Evolutionary conservation across 2,329 filamentous ascomycete genomes (phyloP).

Genomic region (Sporothrix luriei): DNA sequence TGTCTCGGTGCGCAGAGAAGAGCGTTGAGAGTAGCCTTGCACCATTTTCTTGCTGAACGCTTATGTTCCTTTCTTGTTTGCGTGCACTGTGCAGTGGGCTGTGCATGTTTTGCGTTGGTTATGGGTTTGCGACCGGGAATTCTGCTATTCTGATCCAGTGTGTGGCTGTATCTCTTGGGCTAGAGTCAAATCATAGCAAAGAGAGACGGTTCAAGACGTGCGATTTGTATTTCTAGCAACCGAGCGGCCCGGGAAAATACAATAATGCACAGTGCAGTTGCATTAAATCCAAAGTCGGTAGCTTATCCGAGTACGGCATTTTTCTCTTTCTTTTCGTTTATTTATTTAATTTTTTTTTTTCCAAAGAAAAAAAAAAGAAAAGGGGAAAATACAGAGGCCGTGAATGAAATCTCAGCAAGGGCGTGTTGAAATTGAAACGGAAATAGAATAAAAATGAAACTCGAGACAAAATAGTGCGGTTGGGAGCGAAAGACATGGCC

Average conservation of each 20-base stretch:
- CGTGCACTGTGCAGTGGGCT: background rate
- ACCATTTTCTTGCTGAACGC: background rate
- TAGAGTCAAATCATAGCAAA: background rate
- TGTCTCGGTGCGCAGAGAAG: background rate
- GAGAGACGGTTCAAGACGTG: background rate
- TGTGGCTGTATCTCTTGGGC: slow-evolving; percentile 17
- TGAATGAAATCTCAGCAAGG: background rate
- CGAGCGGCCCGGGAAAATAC: slow-evolving; percentile 11
- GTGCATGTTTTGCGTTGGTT: slow-evolving; percentile 25
- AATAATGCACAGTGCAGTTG: background rate
- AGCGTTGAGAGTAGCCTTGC: background rate
- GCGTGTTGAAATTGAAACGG: background rate
- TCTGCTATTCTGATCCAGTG: background rate
- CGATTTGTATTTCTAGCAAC: slow-evolving; percentile 3
- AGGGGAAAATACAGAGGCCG: no score
- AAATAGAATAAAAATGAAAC: background rate
- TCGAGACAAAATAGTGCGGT: background rate
- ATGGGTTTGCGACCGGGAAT: slow-evolving; percentile 25
- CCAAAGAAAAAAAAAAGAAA: no score
- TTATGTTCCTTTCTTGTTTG: background rate
- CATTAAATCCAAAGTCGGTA: background rate
- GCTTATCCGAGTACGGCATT: background rate
- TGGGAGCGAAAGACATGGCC: background rate
- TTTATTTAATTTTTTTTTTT: no score
- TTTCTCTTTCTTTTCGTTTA: no score